A percentile compares a stretch with the other conserved stretches of the same genome.
Conservation (phyloP, 768 basidiomycete genomes). For the Plicaturopsis crispa region DNA sequence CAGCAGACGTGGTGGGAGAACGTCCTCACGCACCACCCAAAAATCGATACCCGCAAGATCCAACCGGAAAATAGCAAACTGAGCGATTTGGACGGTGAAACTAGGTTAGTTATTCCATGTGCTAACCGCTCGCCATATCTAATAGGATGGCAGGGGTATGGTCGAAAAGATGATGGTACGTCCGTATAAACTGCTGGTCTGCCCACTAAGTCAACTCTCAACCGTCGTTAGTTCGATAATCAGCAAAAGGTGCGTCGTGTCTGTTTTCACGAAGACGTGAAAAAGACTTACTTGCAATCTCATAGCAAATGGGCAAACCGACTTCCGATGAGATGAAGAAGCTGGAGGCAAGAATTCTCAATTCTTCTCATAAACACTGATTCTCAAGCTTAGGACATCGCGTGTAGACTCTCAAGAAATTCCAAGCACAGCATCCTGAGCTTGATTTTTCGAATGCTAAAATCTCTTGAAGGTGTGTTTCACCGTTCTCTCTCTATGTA, state of each 20-base stretch:
- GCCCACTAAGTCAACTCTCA: too few relatives aligned
- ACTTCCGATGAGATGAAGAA: constrained; percentile 94
- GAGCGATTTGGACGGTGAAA: constrained; percentile 93
- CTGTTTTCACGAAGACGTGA: constrained; percentile 4
- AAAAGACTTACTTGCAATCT: not conserved
- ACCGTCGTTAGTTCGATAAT: constrained; percentile 38
- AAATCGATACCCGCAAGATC: constrained; percentile 95
- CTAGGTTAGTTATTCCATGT: constrained; percentile 46
- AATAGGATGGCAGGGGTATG: constrained; percentile 59
- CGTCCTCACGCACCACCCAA: constrained; percentile 89
- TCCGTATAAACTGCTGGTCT: not conserved
- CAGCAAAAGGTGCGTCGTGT: constrained; percentile 29
- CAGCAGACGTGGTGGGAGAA: constrained; percentile 97
- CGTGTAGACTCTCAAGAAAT: constrained; percentile 72
- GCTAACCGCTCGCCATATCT: constrained; percentile 5
- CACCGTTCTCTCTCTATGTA: not conserved
- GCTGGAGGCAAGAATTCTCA: constrained; percentile 55
- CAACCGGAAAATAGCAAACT: constrained; percentile 93
- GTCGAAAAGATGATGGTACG: constrained; percentile 93
- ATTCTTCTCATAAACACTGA: not conserved
- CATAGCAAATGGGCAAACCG: constrained; percentile 94
- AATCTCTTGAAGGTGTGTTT: constrained; percentile 44
- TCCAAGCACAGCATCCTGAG: constrained; percentile 87
- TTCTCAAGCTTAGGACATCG: constrained; percentile 4
- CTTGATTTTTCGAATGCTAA: constrained; percentile 92